These are phyloP conservation scores for Gynostemma pentaphyllum DNA, from an alignment of 306 rosid genomes.

Conservation along the genomic window DNA sequence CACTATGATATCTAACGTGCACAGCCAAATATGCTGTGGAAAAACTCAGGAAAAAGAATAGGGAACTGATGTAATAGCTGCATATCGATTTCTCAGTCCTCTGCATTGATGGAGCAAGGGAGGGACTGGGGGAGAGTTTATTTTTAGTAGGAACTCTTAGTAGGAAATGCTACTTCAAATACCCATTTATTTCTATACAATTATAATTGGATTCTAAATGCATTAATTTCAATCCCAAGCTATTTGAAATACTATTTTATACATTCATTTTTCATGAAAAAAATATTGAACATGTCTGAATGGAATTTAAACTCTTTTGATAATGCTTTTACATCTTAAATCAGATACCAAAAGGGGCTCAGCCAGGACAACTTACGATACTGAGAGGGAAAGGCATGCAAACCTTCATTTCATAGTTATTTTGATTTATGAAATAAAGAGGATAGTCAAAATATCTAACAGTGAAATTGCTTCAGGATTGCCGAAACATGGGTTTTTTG, in stretches of 20 bases:
- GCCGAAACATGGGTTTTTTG: conserved; percentile 55
- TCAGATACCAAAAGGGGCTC: conserved; percentile 92
- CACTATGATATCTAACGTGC: background rate
- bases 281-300: background rate
- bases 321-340: conserved; percentile 24
- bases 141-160: background rate
- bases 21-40: background rate
- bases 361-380: conserved; percentile 69
- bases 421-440: background rate
- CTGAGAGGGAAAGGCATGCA: conserved; percentile 79
- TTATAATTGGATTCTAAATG: background rate
- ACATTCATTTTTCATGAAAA: background rate
- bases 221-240: background rate
- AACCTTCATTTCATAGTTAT: conserved; percentile 9
- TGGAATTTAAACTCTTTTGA: conserved; percentile 9
- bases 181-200: background rate
- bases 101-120: background rate
- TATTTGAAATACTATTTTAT: background rate
- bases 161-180: background rate
- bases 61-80: background rate
- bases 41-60: background rate
- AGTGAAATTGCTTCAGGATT: conserved; percentile 37
- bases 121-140: too few relatives aligned
- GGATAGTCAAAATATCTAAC: background rate
- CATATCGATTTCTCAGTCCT: too few relatives aligned